phyloP scores from a whole-genome alignment of 1,139 yeast species.

The Suzukiozyma palmioleophila region DNA sequence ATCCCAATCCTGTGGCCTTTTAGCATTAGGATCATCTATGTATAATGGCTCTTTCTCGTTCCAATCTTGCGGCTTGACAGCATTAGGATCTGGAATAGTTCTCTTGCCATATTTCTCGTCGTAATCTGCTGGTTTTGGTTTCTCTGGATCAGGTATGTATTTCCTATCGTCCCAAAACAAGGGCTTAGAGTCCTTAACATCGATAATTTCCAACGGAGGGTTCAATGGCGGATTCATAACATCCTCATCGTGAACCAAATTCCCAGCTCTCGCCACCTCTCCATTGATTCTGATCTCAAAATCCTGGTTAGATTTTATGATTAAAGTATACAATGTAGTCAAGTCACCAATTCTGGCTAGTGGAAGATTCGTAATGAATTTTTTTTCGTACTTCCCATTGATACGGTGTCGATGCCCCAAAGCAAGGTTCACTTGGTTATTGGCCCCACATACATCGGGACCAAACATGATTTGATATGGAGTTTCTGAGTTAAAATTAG shows the following conservation, averaged over 20 bases:
- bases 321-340: conserved; percentile 69
- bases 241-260: conserved; percentile 45
- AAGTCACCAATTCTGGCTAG: conserved; percentile 56
- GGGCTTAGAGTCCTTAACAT: conserved; percentile 64
- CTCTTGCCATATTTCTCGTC: conserved; percentile 58
- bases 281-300: conserved; percentile 85
- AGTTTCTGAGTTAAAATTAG: conserved; percentile 39
- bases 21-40: conserved; percentile 63
- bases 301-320: conserved; percentile 58
- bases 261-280: conserved; percentile 64
- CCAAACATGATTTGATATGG: conserved; percentile 91
- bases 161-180: conserved; percentile 71
- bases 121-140: conserved; percentile 75
- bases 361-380: conserved; percentile 65
- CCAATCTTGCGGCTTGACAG: conserved; percentile 74
- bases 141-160: conserved; percentile 62
- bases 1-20: conserved; percentile 74
- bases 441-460: conserved; percentile 84
- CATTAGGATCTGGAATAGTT: conserved; percentile 61
- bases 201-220: conserved; percentile 61
- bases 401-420: conserved; percentile 53
- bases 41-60: conserved; percentile 55
- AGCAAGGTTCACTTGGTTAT: conserved; percentile 76
- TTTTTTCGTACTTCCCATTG: conserved; percentile 61
- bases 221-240: conserved; percentile 58